phyloP scores from a whole-genome alignment of 371 early-diverging fungal species.

The Saksenaea oblongispora region DNA sequence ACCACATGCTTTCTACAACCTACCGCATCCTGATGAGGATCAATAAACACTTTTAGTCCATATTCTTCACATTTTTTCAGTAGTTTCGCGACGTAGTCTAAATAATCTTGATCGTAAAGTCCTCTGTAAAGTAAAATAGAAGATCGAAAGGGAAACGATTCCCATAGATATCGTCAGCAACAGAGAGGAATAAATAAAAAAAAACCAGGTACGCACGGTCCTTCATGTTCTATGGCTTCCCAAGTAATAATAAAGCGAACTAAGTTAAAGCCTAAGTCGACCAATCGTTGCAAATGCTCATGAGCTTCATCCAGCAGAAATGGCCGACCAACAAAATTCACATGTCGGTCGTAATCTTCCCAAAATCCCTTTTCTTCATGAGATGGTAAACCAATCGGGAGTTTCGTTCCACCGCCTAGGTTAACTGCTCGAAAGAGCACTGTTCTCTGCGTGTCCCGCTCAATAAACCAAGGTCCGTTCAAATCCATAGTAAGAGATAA shows the following conservation, averaged over 20 bases:
- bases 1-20: constrained; percentile 9
- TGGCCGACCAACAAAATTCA: constrained; percentile 73
- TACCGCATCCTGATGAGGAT: constrained; percentile 80
- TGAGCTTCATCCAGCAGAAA: constrained; percentile 85
- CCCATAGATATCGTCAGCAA: not conserved
- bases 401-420: constrained; percentile 64
- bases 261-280: constrained; percentile 80
- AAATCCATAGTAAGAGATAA: constrained; percentile 35
- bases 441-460: constrained; percentile 51
- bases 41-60: constrained; percentile 80
- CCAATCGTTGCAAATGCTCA: constrained; percentile 73
- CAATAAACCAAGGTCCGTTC: constrained; percentile 66
- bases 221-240: constrained; percentile 85
- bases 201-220: constrained; percentile 58
- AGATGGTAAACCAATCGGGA: constrained; percentile 52
- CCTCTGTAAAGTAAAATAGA: constrained; percentile 52
- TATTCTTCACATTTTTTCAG: constrained; percentile 63
- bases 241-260: constrained; percentile 78
- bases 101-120: constrained; percentile 80
- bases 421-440: constrained; percentile 70
- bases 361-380: constrained; percentile 53
- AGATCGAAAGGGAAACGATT: constrained; percentile 13
- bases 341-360: constrained; percentile 56
- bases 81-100: constrained; percentile 73
- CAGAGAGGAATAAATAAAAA: not conserved